These are phyloP conservation scores for Biscogniauxia mediterranea DNA, from an alignment of 2,329 filamentous ascomycete genomes.

Conservation along the genomic window DNA sequence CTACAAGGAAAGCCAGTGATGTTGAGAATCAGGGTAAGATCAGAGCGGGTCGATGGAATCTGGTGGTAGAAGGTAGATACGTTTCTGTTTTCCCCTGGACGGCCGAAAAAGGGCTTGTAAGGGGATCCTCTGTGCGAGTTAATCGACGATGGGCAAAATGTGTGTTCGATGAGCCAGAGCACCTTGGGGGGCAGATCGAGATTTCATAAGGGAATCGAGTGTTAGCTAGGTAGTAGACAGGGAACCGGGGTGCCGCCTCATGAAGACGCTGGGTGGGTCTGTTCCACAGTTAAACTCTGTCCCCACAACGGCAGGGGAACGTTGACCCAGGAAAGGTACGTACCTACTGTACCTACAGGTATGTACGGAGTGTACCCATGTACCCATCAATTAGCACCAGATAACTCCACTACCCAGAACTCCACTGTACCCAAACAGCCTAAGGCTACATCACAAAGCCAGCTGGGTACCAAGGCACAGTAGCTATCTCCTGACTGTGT, in stretches of 20 bases:
- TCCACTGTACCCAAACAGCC: not conserved
- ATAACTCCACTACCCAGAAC: not conserved
- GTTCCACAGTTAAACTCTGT: not conserved
- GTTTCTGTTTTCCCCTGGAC: not conserved
- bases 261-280: slow-evolving; percentile 1
- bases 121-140: slow-evolving; percentile 9
- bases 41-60: slow-evolving; percentile 10
- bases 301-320: not conserved
- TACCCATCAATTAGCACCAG: no score
- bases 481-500: not conserved
- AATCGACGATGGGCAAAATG: slow-evolving; percentile 8
- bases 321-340: not conserved
- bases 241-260: slow-evolving; percentile 2
- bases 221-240: slow-evolving; percentile 4
- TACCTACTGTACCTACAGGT: not conserved
- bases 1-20: slow-evolving; percentile 13
- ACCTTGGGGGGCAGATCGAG: slow-evolving; percentile 19
- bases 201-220: slow-evolving; percentile 22
- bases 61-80: slow-evolving; percentile 1
- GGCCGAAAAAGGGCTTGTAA: not conserved
- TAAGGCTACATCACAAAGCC: not conserved
- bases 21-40: slow-evolving; percentile 7
- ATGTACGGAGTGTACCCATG: no score
- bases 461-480: not conserved
- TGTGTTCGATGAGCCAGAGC: slow-evolving; percentile 6